Conservation (phyloP, 805 yeast genomes). For the Danielia oregonensis region DNA sequence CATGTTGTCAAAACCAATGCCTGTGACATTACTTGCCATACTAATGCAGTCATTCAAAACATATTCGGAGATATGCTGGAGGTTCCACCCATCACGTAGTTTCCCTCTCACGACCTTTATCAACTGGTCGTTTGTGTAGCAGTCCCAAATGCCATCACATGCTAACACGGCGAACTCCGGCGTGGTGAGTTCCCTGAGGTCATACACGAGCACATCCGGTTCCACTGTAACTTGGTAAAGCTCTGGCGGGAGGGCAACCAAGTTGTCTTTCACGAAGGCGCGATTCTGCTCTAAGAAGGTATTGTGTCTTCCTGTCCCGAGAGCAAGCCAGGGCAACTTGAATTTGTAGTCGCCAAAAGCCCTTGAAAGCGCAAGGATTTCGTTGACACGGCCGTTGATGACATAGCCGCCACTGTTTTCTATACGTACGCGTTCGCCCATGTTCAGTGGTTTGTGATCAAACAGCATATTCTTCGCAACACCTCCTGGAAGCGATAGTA, state of each 20-base stretch:
- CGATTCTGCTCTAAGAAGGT: constrained; percentile 25
- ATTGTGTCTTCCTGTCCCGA: constrained; percentile 23
- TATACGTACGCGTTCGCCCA: constrained; percentile 42
- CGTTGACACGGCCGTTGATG: constrained; percentile 37
- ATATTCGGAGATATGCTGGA: constrained; percentile 56
- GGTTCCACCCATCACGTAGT: constrained; percentile 51
- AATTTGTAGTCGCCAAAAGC: constrained; percentile 45
- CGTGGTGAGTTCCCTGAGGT: constrained; percentile 22
- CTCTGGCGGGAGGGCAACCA: constrained; percentile 41
- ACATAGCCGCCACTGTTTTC: constrained; percentile 40
- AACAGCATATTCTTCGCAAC: constrained; percentile 47
- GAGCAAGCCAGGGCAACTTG: constrained; percentile 34
- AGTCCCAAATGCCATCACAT: constrained; percentile 48
- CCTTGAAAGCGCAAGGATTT: constrained; percentile 39
- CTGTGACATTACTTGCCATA: constrained; percentile 70
- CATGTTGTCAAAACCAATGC: constrained; percentile 83
- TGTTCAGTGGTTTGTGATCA: constrained; percentile 42
- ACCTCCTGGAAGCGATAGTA: constrained; percentile 49
- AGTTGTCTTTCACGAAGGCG: constrained; percentile 20
- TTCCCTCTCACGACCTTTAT: constrained; percentile 53
- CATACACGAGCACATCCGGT: constrained; percentile 40
- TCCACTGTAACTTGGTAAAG: constrained; percentile 41
- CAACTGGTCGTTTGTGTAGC: constrained; percentile 52
- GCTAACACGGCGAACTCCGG: constrained; percentile 40
- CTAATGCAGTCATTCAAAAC: constrained; percentile 63